Percentiles rank a stretch among this genome's conserved stretches.
Evolutionary conservation across 2,329 filamentous ascomycete species (phyloP).

Genomic region (Aspergillus sp.): DNA sequence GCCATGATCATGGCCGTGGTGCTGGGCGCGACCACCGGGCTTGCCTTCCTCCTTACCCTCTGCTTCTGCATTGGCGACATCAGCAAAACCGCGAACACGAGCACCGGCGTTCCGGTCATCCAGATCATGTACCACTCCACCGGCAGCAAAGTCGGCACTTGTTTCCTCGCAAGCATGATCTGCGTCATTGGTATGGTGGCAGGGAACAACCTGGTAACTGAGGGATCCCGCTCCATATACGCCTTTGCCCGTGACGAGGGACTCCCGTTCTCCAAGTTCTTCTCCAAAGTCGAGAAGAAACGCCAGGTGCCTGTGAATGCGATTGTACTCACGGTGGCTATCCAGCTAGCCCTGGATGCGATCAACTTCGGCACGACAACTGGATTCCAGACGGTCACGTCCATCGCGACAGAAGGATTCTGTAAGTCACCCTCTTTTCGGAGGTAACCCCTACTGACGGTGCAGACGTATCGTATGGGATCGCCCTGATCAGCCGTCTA

Average conservation of each 20-base stretch:
- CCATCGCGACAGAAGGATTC: slow-evolving; percentile 50
- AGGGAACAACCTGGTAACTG: slow-evolving; percentile 35
- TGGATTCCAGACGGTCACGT: slow-evolving; percentile 48
- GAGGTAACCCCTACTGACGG: not conserved
- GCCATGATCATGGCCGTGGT: slow-evolving; percentile 37
- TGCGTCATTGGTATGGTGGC: slow-evolving; percentile 36
- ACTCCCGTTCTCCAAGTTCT: slow-evolving; percentile 41
- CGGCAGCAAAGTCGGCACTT: slow-evolving; percentile 32
- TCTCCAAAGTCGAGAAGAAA: slow-evolving; percentile 39
- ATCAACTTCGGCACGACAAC: slow-evolving; percentile 49
- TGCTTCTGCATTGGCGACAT: slow-evolving; percentile 45
- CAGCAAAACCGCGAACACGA: slow-evolving; percentile 32
- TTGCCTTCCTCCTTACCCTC: slow-evolving; percentile 38
- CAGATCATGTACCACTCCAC: slow-evolving; percentile 44
- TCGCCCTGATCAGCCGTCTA: slow-evolving; percentile 45
- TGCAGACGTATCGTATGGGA: slow-evolving; percentile 47
- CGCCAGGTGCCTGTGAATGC: slow-evolving; percentile 43
- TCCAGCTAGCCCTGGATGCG: slow-evolving; percentile 46
- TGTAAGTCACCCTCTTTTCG: slow-evolving; percentile 26
- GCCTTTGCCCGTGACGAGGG: slow-evolving; percentile 15
- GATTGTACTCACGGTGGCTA: slow-evolving; percentile 36
- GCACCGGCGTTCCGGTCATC: slow-evolving; percentile 43
- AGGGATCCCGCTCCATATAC: slow-evolving; percentile 36
- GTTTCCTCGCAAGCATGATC: slow-evolving; percentile 36
- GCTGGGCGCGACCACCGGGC: slow-evolving; percentile 37